Percentiles rank a stretch among this genome's conserved stretches.
Evolutionary conservation across 306 rosid species (phyloP).

Genomic region (Prunus mume): DNA sequence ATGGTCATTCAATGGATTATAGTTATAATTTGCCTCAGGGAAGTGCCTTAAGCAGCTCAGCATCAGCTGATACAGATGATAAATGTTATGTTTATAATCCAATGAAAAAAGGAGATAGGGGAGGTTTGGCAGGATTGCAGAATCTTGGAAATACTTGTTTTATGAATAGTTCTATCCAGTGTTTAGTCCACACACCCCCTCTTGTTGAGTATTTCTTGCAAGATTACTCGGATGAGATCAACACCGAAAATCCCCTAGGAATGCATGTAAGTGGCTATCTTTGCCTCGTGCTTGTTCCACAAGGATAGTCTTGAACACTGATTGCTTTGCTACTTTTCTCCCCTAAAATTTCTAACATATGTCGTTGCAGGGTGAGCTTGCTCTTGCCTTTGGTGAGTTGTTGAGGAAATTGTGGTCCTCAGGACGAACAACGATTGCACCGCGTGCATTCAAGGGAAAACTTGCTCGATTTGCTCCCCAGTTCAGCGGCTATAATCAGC

Average conservation of each 20-base stretch:
- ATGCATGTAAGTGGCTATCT: constrained; percentile 72
- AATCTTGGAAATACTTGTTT: constrained; percentile 98
- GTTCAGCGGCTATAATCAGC: constrained; percentile 98
- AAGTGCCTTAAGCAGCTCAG: constrained; percentile 53
- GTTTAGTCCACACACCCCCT: constrained; percentile 92
- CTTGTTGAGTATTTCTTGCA: constrained; percentile 82
- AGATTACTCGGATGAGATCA: constrained; percentile 90
- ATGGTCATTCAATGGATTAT: constrained; percentile 74
- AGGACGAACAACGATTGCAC: constrained; percentile 77
- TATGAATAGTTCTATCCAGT: constrained; percentile 93
- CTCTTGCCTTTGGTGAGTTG: constrained; percentile 89
- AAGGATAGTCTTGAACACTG: constrained; percentile 7
- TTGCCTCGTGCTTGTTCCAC: constrained; percentile 8
- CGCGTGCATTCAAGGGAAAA: constrained; percentile 91
- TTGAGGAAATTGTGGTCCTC: constrained; percentile 96
- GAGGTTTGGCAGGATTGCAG: constrained; percentile 96
- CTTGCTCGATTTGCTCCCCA: constrained; percentile 98
- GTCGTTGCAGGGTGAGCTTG: constrained; percentile 87
- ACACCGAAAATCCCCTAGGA: constrained; percentile 90
- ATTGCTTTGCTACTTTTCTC: constrained; percentile 12
- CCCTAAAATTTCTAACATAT: constrained; percentile 20
- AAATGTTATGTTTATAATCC: constrained; percentile 43
- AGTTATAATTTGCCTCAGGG: constrained; percentile 55
- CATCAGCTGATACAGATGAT: constrained; percentile 59
- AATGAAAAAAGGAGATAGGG: constrained; percentile 54